phyloP scores from a whole-genome alignment of 2,329 filamentous ascomycete species.

The Colletotrichum trifolii region DNA sequence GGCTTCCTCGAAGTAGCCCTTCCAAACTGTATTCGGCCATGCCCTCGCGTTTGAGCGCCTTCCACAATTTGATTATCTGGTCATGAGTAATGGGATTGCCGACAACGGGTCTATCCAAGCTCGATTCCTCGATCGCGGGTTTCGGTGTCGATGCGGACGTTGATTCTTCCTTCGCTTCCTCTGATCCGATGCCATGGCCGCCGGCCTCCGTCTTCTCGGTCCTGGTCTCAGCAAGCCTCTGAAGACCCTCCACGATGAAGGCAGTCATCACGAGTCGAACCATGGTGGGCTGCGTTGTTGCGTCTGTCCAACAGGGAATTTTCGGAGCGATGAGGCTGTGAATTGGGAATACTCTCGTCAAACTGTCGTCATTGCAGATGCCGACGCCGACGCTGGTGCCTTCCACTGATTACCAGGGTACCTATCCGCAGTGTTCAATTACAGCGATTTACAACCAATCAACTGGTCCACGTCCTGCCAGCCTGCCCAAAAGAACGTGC shows the following conservation, averaged over 20 bases:
- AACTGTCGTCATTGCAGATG: background rate
- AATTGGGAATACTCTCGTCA: background rate
- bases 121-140: conserved; percentile 45
- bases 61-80: conserved; percentile 74
- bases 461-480: background rate
- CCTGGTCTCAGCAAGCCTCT: conserved; percentile 45
- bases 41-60: conserved; percentile 54
- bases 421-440: too few relatives aligned
- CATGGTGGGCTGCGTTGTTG: conserved; percentile 59
- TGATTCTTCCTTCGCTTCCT: background rate
- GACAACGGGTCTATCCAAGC: conserved; percentile 59
- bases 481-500: conserved; percentile 1
- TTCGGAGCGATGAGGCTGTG: background rate
- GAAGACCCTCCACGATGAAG: conserved; percentile 72
- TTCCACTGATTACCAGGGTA: too few relatives aligned
- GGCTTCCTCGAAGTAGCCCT: conserved; percentile 75
- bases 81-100: conserved; percentile 78
- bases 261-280: conserved; percentile 82
- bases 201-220: conserved; percentile 28
- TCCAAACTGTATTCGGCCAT: conserved; percentile 67
- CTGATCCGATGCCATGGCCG: background rate
- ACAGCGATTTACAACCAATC: conserved; percentile 8
- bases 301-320: background rate
- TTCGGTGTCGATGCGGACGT: background rate
- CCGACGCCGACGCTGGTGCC: conserved; percentile 8